Base-by-base conservation (phyloP, 2,329 filamentous ascomycete species). In the Monilinia polystroma region DNA sequence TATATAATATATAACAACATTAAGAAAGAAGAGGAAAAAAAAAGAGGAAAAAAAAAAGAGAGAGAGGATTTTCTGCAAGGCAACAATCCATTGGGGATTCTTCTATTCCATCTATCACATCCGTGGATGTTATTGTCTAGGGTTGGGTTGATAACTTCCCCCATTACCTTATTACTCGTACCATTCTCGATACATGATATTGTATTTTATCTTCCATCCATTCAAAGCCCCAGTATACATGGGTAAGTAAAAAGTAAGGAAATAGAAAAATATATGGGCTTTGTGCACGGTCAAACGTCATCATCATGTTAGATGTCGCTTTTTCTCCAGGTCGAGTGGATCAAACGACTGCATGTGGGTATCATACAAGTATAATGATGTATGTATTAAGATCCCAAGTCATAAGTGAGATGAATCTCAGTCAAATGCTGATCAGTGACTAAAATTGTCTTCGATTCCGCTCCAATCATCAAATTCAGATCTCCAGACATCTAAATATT, bases 301-400 rank as follows among this genome's bases (percentile, higher is more conserved):
- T 62, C 14, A 23, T 59, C 6, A 35, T 35, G 14, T 23, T 16
- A 18, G 49, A 38, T 26, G n/a, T 38, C 57, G 4, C 45, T 12
- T 49, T 60, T 60, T 38, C 45, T 45, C 57, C 57, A 51, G 47
- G 57, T 35, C 23, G 45, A 47, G 57, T 62, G 58, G 58, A 62
- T 51, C 58, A 51, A 43, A 23, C 16, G 23, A 51, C 20, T 62
- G 14, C 38, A 38, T 51, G 58, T 62, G 45, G 45, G 38, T 51
- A 26, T 62, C 10, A 16, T 59, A 43, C n/a, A 6, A 29, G 32
- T 35, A 35, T 8, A 5, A 35, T 35, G 32, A 35, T 35, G 32
- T 35, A 35, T 35, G 6, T 35, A 35, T 35, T 35, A 35, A 35
- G 32, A 35, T 35, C 32, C 41, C 14, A 51, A 51, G 45, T 23